Conservation (phyloP, 495 filamentous ascomycete genomes). For the Tuber borchii region DNA sequence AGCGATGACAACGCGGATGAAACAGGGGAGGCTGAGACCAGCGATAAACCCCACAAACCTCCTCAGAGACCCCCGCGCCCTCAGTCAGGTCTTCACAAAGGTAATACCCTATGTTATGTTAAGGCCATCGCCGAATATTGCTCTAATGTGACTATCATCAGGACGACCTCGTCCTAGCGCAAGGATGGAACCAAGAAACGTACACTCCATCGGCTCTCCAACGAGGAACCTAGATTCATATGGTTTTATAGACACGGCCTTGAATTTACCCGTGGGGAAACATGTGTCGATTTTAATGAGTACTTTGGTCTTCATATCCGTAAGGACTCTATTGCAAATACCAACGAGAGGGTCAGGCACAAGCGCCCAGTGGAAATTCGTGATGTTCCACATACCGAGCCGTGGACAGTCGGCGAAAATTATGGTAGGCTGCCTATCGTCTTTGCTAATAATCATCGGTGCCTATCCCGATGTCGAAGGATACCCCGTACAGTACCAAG, state of each 20-base stretch:
- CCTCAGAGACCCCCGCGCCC: too few relatives aligned
- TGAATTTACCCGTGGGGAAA: not conserved
- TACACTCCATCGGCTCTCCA: conserved; percentile 10
- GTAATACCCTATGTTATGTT: not conserved
- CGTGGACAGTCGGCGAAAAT: conserved; percentile 8
- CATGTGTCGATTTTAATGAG: conserved; percentile 10
- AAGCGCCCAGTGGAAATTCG: not conserved
- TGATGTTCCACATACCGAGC: not conserved
- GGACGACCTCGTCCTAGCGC: not conserved
- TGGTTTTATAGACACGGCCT: conserved; percentile 17
- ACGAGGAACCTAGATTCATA: conserved; percentile 20
- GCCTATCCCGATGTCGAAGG: too few relatives aligned
- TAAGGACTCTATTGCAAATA: not conserved
- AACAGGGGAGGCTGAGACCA: too few relatives aligned
- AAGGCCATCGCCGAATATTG: not conserved
- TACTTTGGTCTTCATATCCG: not conserved
- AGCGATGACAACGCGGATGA: too few relatives aligned
- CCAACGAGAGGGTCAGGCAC: not conserved
- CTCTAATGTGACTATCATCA: not conserved
- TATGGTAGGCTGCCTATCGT: not conserved
- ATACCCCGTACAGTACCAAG: too few relatives aligned
- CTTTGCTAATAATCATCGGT: too few relatives aligned
- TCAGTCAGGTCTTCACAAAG: not conserved
- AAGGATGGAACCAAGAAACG: not conserved
- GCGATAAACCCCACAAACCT: too few relatives aligned